phyloP scores from a whole-genome alignment of 345 rosid genomes.

The Noccaea caerulescens region DNA sequence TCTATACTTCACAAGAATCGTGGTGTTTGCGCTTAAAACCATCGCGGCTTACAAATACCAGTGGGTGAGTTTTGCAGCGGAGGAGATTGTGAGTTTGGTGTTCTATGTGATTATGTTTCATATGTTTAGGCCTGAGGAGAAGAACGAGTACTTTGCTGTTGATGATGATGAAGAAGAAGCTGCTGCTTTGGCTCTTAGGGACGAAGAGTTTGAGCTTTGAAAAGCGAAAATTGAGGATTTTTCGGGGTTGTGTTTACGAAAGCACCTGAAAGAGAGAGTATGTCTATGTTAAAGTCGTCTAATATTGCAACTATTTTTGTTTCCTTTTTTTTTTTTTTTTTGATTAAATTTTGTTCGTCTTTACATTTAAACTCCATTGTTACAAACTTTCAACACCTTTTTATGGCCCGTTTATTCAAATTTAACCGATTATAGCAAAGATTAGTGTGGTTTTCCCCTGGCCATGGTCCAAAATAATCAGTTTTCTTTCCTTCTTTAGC shows the following conservation, averaged over 20 bases:
- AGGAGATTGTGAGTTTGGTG: conserved; percentile 79
- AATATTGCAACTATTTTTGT: conserved; percentile 30
- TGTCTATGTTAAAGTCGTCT: conserved; percentile 27
- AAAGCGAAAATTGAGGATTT: conserved; percentile 5
- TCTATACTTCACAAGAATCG: conserved; percentile 89
- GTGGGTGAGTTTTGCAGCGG: conserved; percentile 94
- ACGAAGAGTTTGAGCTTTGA: conserved; percentile 88
- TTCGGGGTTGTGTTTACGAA: conserved; percentile 28
- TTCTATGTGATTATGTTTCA: conserved; percentile 82
- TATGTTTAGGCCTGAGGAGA: conserved; percentile 94
- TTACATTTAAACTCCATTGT: conserved; percentile 17
- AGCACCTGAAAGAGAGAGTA: neutral
- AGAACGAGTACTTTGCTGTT: conserved; percentile 81
- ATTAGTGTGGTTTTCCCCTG: neutral
- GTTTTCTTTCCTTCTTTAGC: neutral
- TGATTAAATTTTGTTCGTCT: conserved; percentile 32
- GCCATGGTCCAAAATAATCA: neutral
- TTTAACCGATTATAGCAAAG: neutral
- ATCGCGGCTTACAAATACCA: conserved; percentile 88
- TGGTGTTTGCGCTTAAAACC: conserved; percentile 81
- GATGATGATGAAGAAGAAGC: conserved; percentile 96
- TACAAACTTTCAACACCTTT: conserved; percentile 8
- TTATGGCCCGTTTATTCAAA: neutral
- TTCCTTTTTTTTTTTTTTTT: neutral
- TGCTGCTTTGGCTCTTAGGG: conserved; percentile 73